These are phyloP conservation scores for Penicillium odoratum DNA, from an alignment of 495 filamentous ascomycete genomes.

Conservation along the genomic window DNA sequence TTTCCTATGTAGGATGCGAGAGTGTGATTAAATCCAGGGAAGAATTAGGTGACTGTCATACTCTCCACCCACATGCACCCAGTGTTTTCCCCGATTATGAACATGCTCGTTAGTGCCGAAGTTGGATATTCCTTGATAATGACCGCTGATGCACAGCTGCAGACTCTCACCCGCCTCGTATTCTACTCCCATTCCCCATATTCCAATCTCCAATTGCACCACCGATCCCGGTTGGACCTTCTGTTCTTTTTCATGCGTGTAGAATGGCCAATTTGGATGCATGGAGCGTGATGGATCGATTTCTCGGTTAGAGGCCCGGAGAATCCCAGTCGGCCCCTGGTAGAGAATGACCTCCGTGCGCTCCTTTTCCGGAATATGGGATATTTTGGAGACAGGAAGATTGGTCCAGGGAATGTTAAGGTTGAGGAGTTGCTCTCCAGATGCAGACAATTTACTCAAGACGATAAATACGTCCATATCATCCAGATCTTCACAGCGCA, in stretches of 20 bases:
- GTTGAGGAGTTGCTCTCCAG: slow-evolving; percentile 26
- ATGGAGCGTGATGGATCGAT: slow-evolving; percentile 21
- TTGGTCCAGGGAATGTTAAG: slow-evolving; percentile 29
- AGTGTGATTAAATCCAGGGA: not conserved
- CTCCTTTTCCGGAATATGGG: slow-evolving; percentile 12
- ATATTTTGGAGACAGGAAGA: slow-evolving; percentile 8
- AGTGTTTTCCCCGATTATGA: slow-evolving; percentile 8
- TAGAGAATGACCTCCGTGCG: slow-evolving; percentile 14
- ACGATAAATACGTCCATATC: slow-evolving; percentile 43
- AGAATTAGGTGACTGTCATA: slow-evolving; percentile 15
- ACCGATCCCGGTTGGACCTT: slow-evolving; percentile 12
- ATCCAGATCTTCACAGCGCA: slow-evolving; percentile 39
- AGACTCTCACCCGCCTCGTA: slow-evolving; percentile 16
- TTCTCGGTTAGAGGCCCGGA: slow-evolving; percentile 19
- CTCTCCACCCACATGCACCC: slow-evolving; percentile 15
- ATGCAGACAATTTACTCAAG: slow-evolving; percentile 33
- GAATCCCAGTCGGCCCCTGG: slow-evolving; percentile 17
- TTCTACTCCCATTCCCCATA: slow-evolving; percentile 22
- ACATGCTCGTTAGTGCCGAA: slow-evolving; percentile 13
- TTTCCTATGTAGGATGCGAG: too few species aligned
- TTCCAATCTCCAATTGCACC: slow-evolving; percentile 21
- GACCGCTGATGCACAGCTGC: slow-evolving; percentile 10
- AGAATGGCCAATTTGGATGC: slow-evolving; percentile 19
- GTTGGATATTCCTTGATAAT: slow-evolving; percentile 15
- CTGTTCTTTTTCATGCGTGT: slow-evolving; percentile 12